phyloP scores from a whole-genome alignment of 257 asterid genomes.

The Linaria vulgaris region DNA sequence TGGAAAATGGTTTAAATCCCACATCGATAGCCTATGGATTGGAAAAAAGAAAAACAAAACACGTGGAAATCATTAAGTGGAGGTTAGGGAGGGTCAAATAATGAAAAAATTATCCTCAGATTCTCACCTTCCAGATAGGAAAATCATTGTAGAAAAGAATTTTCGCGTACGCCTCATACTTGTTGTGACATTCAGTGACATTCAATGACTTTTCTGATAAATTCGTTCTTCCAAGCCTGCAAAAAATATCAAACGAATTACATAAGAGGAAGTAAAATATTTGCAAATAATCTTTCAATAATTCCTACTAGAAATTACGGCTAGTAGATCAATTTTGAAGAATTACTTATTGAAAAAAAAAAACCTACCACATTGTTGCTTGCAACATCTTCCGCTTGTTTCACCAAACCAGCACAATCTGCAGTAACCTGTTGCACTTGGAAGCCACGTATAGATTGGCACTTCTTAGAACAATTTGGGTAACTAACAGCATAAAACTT shows the following conservation, averaged over 20 bases:
- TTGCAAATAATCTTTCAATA: not conserved
- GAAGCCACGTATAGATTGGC: slow-evolving; percentile 19
- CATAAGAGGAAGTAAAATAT: not conserved
- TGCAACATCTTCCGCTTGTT: slow-evolving; percentile 99
- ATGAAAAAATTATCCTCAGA: slow-evolving; percentile 14
- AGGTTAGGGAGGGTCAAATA: not conserved
- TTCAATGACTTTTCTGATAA: slow-evolving; percentile 91
- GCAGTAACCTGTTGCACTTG: slow-evolving; percentile 83
- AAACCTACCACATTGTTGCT: slow-evolving; percentile 76
- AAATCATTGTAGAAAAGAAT: slow-evolving; percentile 86
- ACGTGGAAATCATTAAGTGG: not conserved
- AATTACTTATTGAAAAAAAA: not conserved
- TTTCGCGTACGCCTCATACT: slow-evolving; percentile 87
- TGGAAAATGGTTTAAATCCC: slow-evolving; percentile 95
- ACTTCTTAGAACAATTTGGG: slow-evolving; percentile 12
- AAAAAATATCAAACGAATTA: slow-evolving; percentile 20
- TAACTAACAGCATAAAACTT: slow-evolving; percentile 15
- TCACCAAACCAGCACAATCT: slow-evolving; percentile 91
- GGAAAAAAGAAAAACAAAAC: slow-evolving; percentile 14
- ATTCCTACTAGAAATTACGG: not conserved
- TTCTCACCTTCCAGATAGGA: slow-evolving; percentile 92
- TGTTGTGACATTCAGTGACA: slow-evolving; percentile 97
- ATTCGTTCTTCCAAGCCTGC: slow-evolving; percentile 80
- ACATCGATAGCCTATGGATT: slow-evolving; percentile 85
- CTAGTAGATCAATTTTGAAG: too few species aligned